These are phyloP conservation scores for Xylaria acuta DNA, from an alignment of 495 filamentous ascomycete species.

Conservation along the genomic window DNA sequence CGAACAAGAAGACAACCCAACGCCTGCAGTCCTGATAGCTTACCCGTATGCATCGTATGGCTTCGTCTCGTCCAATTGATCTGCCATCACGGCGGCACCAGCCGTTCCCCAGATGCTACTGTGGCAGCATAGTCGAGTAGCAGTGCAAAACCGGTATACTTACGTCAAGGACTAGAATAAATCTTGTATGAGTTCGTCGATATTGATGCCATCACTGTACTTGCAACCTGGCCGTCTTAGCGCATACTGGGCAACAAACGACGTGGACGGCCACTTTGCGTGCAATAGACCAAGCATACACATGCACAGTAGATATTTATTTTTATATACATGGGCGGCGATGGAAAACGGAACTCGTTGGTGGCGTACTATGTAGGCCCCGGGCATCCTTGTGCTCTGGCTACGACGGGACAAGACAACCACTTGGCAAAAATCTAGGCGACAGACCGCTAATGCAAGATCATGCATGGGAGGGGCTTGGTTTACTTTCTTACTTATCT, in stretches of 20 bases:
- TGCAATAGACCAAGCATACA: background rate
- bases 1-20: background rate
- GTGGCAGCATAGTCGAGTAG: background rate
- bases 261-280: background rate
- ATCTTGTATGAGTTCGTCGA: background rate
- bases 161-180: too few relatives aligned
- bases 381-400: background rate
- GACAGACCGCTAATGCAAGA: conserved; percentile 22
- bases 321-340: background rate
- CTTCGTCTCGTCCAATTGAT: conserved; percentile 11
- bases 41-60: background rate
- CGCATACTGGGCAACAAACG: background rate
- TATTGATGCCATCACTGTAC: background rate
- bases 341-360: background rate
- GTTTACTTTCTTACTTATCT: too few relatives aligned
- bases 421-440: background rate
- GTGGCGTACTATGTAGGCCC: background rate
- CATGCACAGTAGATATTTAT: background rate
- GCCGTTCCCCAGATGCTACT: conserved; percentile 1
- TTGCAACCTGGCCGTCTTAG: background rate
- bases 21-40: conserved; percentile 4
- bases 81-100: background rate
- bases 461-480: conserved; percentile 1
- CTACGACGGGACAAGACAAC: too few relatives aligned
- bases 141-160: background rate